Conservation (phyloP, 2,329 filamentous ascomycete species). For the Penicillium sclerotigenum region DNA sequence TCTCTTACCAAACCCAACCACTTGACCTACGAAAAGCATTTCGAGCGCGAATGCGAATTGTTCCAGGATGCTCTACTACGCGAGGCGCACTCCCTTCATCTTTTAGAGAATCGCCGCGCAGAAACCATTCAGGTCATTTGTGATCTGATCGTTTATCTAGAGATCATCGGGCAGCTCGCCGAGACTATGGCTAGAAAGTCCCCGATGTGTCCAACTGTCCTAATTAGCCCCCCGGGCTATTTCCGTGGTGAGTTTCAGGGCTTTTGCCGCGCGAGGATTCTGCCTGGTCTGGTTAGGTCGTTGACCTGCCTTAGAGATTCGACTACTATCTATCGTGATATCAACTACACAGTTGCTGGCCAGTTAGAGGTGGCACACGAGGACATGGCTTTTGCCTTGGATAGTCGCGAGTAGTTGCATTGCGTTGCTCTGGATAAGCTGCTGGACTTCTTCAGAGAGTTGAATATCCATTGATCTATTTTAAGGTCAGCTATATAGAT, state of each 20-base stretch:
- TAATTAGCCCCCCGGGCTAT: background rate
- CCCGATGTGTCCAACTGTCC: background rate
- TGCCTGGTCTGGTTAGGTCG: background rate
- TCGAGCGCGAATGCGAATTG: background rate
- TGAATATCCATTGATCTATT: too few relatives aligned
- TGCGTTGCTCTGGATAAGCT: too few relatives aligned
- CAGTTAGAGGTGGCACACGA: background rate
- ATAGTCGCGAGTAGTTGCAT: background rate
- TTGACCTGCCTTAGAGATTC: background rate
- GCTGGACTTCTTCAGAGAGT: too few relatives aligned
- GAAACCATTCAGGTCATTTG: background rate
- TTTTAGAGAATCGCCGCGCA: background rate
- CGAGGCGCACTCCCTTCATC: background rate
- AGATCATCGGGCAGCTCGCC: background rate
- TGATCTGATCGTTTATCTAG: background rate
- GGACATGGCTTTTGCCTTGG: background rate
- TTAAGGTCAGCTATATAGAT: too few relatives aligned
- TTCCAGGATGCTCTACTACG: background rate
- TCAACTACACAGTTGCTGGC: background rate
- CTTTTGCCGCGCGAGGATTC: background rate
- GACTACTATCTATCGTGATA: background rate
- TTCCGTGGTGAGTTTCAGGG: background rate
- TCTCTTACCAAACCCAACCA: background rate
- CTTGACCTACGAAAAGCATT: background rate
- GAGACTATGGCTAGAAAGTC: background rate